These are phyloP conservation scores for Mycena vulgaris DNA, from an alignment of 768 basidiomycete genomes.

Conservation along the genomic window DNA sequence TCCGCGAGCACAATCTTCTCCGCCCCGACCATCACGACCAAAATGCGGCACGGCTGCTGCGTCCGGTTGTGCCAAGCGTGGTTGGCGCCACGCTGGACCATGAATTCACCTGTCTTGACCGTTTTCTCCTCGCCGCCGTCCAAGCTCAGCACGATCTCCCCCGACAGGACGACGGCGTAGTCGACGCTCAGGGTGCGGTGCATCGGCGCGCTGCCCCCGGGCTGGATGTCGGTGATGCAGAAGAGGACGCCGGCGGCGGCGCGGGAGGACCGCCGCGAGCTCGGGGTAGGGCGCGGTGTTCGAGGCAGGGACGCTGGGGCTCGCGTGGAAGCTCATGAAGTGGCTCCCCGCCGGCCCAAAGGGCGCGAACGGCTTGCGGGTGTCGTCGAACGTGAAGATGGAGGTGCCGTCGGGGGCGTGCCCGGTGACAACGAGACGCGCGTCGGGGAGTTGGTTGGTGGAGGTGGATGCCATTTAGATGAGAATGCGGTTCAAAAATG, in stretches of 20 bases:
- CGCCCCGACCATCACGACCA: constrained; percentile 14
- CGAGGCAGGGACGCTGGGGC: constrained; percentile 26
- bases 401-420: constrained; percentile 27
- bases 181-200: constrained; percentile 19
- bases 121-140: constrained; percentile 30
- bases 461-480: constrained; percentile 15
- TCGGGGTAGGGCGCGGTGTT: constrained; percentile 32
- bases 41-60: constrained; percentile 20
- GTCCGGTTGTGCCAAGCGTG: constrained; percentile 30
- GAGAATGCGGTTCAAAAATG: not conserved
- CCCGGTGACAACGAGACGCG: constrained; percentile 30
- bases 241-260: constrained; percentile 29
- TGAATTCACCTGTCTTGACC: constrained; percentile 20
- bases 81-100: constrained; percentile 26
- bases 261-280: constrained; percentile 19
- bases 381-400: constrained; percentile 29
- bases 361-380: constrained; percentile 24
- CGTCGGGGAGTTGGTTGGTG: constrained; percentile 20
- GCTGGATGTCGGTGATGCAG: constrained; percentile 27
- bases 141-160: constrained; percentile 21
- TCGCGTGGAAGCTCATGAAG: constrained; percentile 31
- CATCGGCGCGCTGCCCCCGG: constrained; percentile 12
- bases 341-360: constrained; percentile 18
- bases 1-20: constrained; percentile 24
- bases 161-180: constrained; percentile 20